Conservation (phyloP, 768 basidiomycete species). For the Mycena galericulata region DNA sequence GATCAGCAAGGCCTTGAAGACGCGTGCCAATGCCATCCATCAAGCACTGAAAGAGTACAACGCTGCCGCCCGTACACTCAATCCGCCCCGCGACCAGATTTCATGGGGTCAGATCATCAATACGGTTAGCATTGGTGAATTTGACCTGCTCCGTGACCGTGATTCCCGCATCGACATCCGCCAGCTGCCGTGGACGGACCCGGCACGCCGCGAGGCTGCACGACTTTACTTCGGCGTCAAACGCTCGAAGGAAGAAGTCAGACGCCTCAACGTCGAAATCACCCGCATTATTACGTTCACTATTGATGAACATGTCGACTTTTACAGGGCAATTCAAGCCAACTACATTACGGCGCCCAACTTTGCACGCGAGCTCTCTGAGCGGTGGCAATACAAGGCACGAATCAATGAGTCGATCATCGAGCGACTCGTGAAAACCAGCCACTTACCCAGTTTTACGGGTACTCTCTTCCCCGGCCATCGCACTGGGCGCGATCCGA, state of each 20-base stretch:
- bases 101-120: slow-evolving; percentile 2
- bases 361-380: too few relatives aligned
- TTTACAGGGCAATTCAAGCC: too few relatives aligned
- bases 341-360: too few relatives aligned
- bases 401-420: neutral
- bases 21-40: slow-evolving; percentile 1
- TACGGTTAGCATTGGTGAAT: slow-evolving; percentile 43
- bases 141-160: slow-evolving; percentile 47
- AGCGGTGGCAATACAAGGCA: too few relatives aligned
- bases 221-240: slow-evolving; percentile 39
- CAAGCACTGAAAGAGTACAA: neutral
- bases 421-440: too few relatives aligned
- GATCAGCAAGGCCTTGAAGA: neutral
- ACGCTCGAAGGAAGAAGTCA: neutral
- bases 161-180: slow-evolving; percentile 45
- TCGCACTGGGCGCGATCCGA: neutral
- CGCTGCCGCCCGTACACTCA: neutral
- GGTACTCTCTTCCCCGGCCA: neutral
- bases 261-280: neutral
- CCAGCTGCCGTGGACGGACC: slow-evolving; percentile 42
- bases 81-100: neutral
- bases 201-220: slow-evolving; percentile 37
- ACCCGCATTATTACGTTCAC: neutral
- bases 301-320: neutral
- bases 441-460: neutral